Conservation (phyloP, 345 rosid genomes). For the Acer campestre region DNA sequence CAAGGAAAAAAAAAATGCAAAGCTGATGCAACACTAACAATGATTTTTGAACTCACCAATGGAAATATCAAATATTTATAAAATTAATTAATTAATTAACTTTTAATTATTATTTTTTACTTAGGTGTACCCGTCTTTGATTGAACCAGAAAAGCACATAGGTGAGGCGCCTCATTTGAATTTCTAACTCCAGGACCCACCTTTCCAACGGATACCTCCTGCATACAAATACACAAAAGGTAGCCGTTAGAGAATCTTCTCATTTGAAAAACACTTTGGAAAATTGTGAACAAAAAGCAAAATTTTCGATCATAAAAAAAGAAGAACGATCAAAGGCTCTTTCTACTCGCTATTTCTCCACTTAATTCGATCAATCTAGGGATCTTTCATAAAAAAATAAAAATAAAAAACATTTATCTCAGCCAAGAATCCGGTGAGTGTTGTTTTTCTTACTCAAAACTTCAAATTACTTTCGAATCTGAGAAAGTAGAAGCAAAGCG, state of each 20-base stretch:
- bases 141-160: neutral
- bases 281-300: neutral
- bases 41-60: no score
- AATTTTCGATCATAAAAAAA: constrained; percentile 6
- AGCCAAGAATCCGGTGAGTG: neutral
- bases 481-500: constrained; percentile 1
- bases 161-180: constrained; percentile 18
- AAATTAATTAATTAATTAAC: no score
- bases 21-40: no score
- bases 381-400: neutral
- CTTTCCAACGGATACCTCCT: constrained; percentile 21
- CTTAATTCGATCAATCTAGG: constrained; percentile 15
- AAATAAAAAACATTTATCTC: neutral
- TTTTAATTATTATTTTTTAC: no score
- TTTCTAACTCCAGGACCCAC: neutral
- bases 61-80: no score
- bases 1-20: no score
- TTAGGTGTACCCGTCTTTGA: no score
- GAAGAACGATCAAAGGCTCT: constrained; percentile 9
- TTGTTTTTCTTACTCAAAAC: neutral
- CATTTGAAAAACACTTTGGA: constrained; percentile 12
- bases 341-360: constrained; percentile 7
- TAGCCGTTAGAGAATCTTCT: constrained; percentile 38
- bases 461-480: neutral
- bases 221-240: neutral